Conservation (phyloP, 495 filamentous ascomycete species). For the Trichocladium antarcticum region DNA sequence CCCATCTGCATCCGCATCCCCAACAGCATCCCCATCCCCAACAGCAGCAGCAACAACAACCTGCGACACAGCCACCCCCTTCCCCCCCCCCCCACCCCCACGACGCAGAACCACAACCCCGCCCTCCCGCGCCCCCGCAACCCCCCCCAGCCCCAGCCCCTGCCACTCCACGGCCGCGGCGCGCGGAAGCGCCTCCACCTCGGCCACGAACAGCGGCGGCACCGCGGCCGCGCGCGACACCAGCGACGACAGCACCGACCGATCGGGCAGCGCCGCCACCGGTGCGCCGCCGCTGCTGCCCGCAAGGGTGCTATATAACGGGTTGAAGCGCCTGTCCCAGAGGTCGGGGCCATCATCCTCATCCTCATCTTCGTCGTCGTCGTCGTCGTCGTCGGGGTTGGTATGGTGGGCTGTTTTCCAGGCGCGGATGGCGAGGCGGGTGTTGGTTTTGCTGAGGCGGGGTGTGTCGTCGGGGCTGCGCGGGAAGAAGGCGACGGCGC, state of each 20-base stretch:
- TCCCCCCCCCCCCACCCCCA: neutral
- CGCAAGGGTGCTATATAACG: constrained; percentile 24
- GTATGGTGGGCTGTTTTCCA: constrained; percentile 31
- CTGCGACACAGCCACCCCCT: constrained; percentile 2
- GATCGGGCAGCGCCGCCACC: neutral
- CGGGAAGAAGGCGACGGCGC: constrained; percentile 60
- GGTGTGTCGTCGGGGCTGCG: constrained; percentile 1
- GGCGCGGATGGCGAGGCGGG: constrained; percentile 21
- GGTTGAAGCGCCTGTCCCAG: constrained; percentile 59
- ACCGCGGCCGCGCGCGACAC: constrained; percentile 1
- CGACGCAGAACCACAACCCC: neutral
- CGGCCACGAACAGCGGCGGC: constrained; percentile 59
- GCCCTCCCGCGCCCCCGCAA: constrained; percentile 6
- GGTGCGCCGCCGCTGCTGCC: neutral
- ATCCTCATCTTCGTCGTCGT: constrained; percentile 24
- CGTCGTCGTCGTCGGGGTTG: constrained; percentile 8
- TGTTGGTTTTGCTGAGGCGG: neutral
- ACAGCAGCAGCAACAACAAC: constrained; percentile 10
- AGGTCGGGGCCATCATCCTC: constrained; percentile 49
- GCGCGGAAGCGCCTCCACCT: constrained; percentile 36
- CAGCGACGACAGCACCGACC: neutral
- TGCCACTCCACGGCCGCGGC: constrained; percentile 28
- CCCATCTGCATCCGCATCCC: too few species aligned
- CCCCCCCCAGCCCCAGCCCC: constrained; percentile 17
- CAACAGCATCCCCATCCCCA: too few species aligned